Conservation (phyloP, 2,329 filamentous ascomycete species). For the Fusarium sp. region DNA sequence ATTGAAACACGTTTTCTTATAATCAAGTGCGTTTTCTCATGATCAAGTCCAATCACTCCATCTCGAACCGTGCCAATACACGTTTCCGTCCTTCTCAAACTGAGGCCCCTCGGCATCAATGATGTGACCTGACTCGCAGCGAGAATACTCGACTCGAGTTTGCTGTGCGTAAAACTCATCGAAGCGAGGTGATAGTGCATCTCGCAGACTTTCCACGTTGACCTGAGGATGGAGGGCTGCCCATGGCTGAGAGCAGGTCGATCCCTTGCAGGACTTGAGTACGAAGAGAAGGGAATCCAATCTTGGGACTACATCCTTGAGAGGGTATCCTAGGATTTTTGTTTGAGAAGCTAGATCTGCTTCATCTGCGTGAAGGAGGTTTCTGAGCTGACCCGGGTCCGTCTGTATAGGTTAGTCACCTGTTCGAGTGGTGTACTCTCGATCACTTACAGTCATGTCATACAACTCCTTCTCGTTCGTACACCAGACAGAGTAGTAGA, state of each 20-base stretch:
- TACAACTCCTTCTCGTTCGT: conserved; percentile 62
- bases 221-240: conserved; percentile 64
- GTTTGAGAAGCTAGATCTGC: conserved; percentile 3
- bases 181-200: conserved; percentile 60
- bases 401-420: conserved; percentile 46
- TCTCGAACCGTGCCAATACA: conserved; percentile 11
- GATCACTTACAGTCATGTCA: conserved; percentile 59
- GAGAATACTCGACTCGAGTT: conserved; percentile 60
- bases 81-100: conserved; percentile 7
- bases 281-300: conserved; percentile 70
- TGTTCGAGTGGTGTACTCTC: neutral
- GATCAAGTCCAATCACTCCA: conserved; percentile 15
- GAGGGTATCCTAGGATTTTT: conserved; percentile 48
- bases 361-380: conserved; percentile 40
- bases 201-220: conserved; percentile 60
- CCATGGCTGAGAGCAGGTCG: conserved; percentile 67
- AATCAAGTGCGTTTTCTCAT: neutral
- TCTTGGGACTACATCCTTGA: conserved; percentile 59
- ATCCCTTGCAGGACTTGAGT: conserved; percentile 68
- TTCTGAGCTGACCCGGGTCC: conserved; percentile 61
- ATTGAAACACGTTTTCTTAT: neutral
- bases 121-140: conserved; percentile 68
- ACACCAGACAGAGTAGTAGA: conserved; percentile 70
- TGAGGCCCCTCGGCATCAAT: conserved; percentile 64
- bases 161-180: conserved; percentile 65